Percentiles rank a stretch among this genome's conserved stretches.
Conservation (phyloP, 2,329 filamentous ascomycete species). For the Microcyclosporella mali region DNA sequence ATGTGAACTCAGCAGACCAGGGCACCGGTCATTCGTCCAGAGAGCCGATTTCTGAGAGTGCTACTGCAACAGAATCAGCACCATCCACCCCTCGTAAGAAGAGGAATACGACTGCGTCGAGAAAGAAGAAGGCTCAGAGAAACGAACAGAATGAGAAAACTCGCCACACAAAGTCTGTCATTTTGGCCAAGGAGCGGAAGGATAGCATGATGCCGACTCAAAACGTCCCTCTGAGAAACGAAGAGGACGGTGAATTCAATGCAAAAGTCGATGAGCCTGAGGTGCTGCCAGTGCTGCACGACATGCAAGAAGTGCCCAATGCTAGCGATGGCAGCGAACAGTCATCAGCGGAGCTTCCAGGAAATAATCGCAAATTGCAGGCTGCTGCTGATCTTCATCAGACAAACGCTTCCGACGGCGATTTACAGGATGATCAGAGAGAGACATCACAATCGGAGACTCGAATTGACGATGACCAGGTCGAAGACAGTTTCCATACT, state of each 20-base stretch:
- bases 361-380: no score
- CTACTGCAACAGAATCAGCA: constrained; percentile 16
- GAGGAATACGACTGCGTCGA: constrained; percentile 1
- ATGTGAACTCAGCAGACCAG: no score
- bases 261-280: neutral
- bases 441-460: neutral
- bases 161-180: neutral
- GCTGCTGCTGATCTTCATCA: no score
- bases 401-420: no score
- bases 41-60: constrained; percentile 6
- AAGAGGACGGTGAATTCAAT: neutral
- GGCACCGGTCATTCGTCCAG: no score
- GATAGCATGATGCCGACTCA: no score
- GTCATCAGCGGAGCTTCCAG: no score
- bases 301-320: no score
- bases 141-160: constrained; percentile 6
- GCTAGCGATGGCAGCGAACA: no score
- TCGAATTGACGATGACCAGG: constrained; percentile 17
- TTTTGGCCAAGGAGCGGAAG: no score
- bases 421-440: no score
- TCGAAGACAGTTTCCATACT: constrained; percentile 31
- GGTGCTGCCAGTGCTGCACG: neutral
- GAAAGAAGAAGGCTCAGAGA: constrained; percentile 3
- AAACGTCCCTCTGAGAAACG: no score
- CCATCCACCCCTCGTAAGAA: constrained; percentile 17